phyloP scores from a whole-genome alignment of 768 basidiomycete species.

The Agrocybe pediades region DNA sequence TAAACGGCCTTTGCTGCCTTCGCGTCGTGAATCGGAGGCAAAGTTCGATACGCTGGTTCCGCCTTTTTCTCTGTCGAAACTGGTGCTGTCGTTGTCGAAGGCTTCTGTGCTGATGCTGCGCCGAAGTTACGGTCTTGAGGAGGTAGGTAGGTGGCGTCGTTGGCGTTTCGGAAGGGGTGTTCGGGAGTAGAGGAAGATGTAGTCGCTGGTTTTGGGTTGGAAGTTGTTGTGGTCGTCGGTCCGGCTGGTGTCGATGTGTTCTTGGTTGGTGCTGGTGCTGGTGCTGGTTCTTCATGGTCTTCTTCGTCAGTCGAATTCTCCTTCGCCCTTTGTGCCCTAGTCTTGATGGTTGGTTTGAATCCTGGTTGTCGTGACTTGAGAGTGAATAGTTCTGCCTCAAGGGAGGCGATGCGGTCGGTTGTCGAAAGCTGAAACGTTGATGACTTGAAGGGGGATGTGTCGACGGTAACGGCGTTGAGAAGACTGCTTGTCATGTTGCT shows the following conservation, averaged over 20 bases:
- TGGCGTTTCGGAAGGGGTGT: constrained; percentile 16
- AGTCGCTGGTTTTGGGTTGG: background rate
- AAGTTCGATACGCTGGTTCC: constrained; percentile 19
- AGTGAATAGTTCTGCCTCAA: constrained; percentile 13
- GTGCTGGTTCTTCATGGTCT: background rate
- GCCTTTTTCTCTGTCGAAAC: background rate
- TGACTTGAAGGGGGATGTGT: background rate
- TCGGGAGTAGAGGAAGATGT: background rate
- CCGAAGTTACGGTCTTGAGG: constrained; percentile 14
- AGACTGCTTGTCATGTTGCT: background rate
- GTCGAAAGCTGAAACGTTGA: constrained; percentile 1
- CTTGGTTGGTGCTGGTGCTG: background rate
- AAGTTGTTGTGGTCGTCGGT: no score
- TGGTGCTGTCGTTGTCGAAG: background rate
- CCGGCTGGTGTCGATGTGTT: background rate
- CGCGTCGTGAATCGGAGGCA: constrained; percentile 21
- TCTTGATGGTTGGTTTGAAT: constrained; percentile 9
- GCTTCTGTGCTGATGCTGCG: background rate
- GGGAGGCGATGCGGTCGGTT: constrained; percentile 7
- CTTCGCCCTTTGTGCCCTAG: constrained; percentile 2
- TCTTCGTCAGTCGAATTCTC: background rate
- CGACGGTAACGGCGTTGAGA: no score
- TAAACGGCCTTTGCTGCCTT: constrained; percentile 15
- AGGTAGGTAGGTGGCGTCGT: constrained; percentile 17
- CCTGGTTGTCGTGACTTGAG: background rate